Evolutionary conservation across 2,329 filamentous ascomycete species (phyloP).

Genomic region (Fusarium sp.): DNA sequence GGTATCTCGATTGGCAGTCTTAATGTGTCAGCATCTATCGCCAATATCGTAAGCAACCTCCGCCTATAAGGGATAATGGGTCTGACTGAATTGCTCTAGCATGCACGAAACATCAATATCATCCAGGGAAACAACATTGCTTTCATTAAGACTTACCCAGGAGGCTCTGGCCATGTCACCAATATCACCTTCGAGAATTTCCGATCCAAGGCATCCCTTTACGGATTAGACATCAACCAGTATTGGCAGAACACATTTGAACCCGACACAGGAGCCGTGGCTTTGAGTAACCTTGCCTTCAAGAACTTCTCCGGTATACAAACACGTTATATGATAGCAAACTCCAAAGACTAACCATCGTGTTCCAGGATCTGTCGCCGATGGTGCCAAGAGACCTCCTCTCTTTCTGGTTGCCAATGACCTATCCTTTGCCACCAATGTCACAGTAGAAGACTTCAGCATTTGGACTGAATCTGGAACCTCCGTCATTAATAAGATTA

Average conservation of each 20-base stretch:
- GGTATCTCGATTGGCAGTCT: neutral
- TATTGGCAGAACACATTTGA: neutral
- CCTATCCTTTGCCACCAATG: neutral
- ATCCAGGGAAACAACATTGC: neutral
- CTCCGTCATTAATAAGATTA: neutral
- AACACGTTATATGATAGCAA: rapidly evolving
- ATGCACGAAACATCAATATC: neutral
- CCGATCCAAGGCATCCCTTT: neutral
- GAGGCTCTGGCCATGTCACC: neutral
- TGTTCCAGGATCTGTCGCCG: neutral
- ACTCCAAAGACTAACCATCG: rapidly evolving
- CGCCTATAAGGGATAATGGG: rapidly evolving
- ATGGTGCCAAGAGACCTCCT: neutral
- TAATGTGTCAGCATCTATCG: neutral
- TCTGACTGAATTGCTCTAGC: rapidly evolving
- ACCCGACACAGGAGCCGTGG: neutral
- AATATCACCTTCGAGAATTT: neutral
- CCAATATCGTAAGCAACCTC: neutral
- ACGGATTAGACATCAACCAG: neutral
- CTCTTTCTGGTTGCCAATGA: neutral
- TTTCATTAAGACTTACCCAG: slow-evolving; percentile 1
- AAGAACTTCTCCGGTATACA: neutral
- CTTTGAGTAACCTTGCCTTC: neutral
- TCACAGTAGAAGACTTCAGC: neutral
- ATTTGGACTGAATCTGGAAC: neutral